A percentile compares a stretch with the other conserved stretches of the same genome.
phyloP scores from a whole-genome alignment of 331 rosid genomes.

The Quercus phellos region DNA sequence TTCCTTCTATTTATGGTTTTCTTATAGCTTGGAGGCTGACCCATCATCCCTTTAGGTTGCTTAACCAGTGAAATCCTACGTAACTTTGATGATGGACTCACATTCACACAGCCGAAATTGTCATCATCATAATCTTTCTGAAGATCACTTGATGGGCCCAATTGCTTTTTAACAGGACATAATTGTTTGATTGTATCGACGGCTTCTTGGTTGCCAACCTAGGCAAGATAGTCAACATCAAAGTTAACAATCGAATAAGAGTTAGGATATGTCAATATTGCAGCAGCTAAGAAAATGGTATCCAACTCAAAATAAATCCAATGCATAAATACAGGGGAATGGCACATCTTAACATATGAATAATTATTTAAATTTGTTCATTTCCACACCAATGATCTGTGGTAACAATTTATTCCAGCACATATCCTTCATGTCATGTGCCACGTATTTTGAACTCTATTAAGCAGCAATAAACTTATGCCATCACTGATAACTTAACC shows the following conservation, averaged over 20 bases:
- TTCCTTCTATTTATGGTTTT: conserved; percentile 23
- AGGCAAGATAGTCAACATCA: conserved; percentile 7
- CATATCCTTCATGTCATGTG: background rate
- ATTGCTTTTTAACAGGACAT: conserved; percentile 25
- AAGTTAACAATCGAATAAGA: background rate
- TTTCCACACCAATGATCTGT: background rate
- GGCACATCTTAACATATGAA: background rate
- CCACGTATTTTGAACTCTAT: background rate
- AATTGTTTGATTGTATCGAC: conserved; percentile 35
- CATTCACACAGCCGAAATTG: conserved; percentile 27
- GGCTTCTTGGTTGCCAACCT: conserved; percentile 65
- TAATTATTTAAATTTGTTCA: background rate
- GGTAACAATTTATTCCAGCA: background rate
- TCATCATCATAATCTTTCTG: conserved; percentile 17
- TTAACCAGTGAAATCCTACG: conserved; percentile 46
- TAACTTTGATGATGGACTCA: conserved; percentile 48
- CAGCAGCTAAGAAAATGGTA: background rate
- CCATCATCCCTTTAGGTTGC: conserved; percentile 19
- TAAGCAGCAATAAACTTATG: background rate
- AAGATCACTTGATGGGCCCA: conserved; percentile 20
- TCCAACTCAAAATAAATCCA: background rate
- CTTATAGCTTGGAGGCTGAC: conserved; percentile 25
- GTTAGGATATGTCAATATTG: background rate
- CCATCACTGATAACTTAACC: background rate
- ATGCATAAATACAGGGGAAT: background rate